phyloP scores from a whole-genome alignment of 2,329 filamentous ascomycete species.

The Talaromyces sp. region DNA sequence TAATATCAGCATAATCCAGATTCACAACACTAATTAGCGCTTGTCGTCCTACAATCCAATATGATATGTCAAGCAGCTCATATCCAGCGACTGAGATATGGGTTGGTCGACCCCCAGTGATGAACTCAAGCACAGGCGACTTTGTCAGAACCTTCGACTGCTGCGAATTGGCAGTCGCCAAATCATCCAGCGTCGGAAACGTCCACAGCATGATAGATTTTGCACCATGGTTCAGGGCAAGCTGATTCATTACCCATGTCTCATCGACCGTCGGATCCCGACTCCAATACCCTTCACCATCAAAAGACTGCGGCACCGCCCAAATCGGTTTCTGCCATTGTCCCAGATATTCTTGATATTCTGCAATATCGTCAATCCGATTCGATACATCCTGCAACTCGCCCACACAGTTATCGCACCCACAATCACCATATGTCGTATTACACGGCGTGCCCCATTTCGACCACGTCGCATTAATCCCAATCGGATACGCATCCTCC shows the following conservation, averaged over 20 bases:
- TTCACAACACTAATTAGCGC: constrained; percentile 14
- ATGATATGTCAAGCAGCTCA: constrained; percentile 11
- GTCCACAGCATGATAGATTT: constrained; percentile 17
- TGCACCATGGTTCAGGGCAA: constrained; percentile 15
- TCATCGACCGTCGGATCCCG: constrained; percentile 12
- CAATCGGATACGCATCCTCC: constrained; percentile 18
- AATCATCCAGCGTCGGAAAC: constrained; percentile 7
- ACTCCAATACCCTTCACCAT: constrained; percentile 16
- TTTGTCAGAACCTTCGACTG: constrained; percentile 12
- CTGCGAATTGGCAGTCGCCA: constrained; percentile 14
- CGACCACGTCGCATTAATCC: constrained; percentile 17
- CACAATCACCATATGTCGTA: constrained; percentile 15
- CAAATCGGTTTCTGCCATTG: constrained; percentile 14
- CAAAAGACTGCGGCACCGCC: constrained; percentile 16
- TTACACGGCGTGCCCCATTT: constrained; percentile 16
- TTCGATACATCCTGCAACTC: constrained; percentile 16
- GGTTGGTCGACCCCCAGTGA: constrained; percentile 6
- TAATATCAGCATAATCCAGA: constrained; percentile 6
- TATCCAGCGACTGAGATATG: not conserved
- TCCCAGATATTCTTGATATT: constrained; percentile 14
- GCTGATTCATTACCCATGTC: constrained; percentile 18
- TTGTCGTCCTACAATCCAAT: constrained; percentile 14
- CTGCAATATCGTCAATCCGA: constrained; percentile 10
- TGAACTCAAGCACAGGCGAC: constrained; percentile 15
- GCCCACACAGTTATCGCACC: constrained; percentile 15